Evolutionary conservation across 331 rosid genomes (phyloP).

Genomic region (Telfairia occidentalis): DNA sequence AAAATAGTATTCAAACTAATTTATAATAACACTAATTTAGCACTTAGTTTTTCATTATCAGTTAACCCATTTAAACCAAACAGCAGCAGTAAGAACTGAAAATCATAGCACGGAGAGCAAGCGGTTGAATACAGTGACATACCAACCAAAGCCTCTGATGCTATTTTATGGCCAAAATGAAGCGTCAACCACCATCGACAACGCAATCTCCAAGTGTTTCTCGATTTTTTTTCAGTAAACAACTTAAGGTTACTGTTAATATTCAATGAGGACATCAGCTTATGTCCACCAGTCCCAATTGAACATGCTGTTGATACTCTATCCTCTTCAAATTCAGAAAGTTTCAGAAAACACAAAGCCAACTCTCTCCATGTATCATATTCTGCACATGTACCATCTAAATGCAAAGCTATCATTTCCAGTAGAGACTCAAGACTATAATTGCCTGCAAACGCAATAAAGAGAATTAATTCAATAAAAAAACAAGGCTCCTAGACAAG

Average conservation of each 20-base stretch:
- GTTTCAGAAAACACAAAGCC: constrained; percentile 50
- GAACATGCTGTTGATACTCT: constrained; percentile 29
- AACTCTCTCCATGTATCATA: constrained; percentile 47
- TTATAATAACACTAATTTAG: background rate
- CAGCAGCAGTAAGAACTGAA: background rate
- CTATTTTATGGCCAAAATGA: constrained; percentile 41
- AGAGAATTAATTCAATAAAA: background rate
- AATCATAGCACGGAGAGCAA: background rate
- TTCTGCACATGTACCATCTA: constrained; percentile 62
- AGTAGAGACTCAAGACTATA: constrained; percentile 43
- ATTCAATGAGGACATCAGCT: constrained; percentile 9
- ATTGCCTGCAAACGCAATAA: constrained; percentile 38
- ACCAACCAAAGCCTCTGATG: constrained; percentile 49
- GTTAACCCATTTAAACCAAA: background rate
- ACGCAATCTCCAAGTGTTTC: constrained; percentile 58
- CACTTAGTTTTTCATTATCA: background rate
- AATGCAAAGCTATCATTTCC: constrained; percentile 68
- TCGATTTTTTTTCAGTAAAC: constrained; percentile 34
- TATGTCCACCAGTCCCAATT: constrained; percentile 12
- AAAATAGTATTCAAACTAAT: too few species aligned
- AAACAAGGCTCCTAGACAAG: background rate
- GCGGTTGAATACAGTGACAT: background rate
- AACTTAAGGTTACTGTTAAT: constrained; percentile 31
- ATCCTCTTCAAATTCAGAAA: constrained; percentile 45
- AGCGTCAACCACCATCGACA: constrained; percentile 66